Evolutionary conservation across 2,329 filamentous ascomycete species (phyloP), one percentile per base, ranked within the genome.

Genomic region (Colletotrichum truncatum): DNA sequence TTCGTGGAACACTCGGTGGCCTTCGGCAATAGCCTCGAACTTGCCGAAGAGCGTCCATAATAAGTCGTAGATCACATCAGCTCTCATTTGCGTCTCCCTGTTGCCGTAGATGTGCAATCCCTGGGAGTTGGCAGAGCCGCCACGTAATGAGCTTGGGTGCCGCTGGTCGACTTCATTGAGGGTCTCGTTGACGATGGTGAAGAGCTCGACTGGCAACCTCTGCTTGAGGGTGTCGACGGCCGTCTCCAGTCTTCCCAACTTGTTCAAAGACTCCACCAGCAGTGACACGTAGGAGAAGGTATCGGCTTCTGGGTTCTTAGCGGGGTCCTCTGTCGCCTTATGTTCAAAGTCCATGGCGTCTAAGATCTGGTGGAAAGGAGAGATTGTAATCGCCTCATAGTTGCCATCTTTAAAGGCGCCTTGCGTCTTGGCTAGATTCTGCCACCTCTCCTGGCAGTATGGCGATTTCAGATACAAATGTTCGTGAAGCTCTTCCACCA

Each of bases 401-500:
- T 83, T 84, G 36, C 76, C 80, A 53, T 86, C 84, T 43, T 80
- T 81, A 66, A 80, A 81, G 3, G 82, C 80, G 49, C 87, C 84
- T 68, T 92, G 90, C 36, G 85, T 87, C 71, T 91, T 91, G 36
- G 90, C 86, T 65, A 97, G 88, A 64, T 87, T 87, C 77, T 97
- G 97, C 96, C 96, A 99, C 70, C 96, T 86, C 75, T 97, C 93
- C 75, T 97, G 94, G 74, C 95, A 98, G 75, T 99, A 99, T 0
- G 95, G 96, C 4, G 95, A 98, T 76, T 98, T 98, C 38, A 99
- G 88, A 75, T 99, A 99, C 4, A 99, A 85, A 78, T 99, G 96
- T 75, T 97, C 96, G 75, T 99, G 96, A 32, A 99, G 84, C 77
- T 99, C 96, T 76, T 99, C 96, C n/a, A 98, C 90, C 60, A 99